Evolutionary conservation across 169 alveolate genomes (phyloP), one percentile per base, ranked within the genome.

Genomic region (Pseudocohnilembus persalinus): DNA sequence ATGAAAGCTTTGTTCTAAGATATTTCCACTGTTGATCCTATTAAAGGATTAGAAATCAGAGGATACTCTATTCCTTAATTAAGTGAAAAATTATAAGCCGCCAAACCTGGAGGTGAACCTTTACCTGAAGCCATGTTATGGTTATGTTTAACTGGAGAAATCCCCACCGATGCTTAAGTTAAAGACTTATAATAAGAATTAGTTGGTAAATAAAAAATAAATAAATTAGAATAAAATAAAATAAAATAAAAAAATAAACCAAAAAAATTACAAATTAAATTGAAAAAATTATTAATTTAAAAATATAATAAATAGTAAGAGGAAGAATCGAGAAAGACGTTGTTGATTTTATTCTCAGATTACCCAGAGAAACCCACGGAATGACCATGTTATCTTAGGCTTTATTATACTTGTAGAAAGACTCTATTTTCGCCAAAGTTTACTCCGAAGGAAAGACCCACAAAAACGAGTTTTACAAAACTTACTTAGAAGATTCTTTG

Each of bases 101-200:
- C 92, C 35, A 93, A 94, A 33, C 92, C 91, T 68, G 93, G 92
- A 27, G 73, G 35, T 1, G 93, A 96, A 87, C 99, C 99, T 28
- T 87, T 96, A 65, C 97, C 99, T n/a, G 99, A 98, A 91, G 97
- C 97, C 29, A 94, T 96, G 81, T 91, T 97, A 49, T 98, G 99
- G 99, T 93, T 96, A 27, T 93, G 98, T 34, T 88, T 97, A 86
- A 98, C 99, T 31, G 98, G 99, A 81, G 88, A 92, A 85, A 88
- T 86, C 78, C 94, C 96, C 34, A 80, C 86, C 25, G 73, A 86
- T 33, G 68, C 63, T 31, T 88, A 92, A 73, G 63, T 88, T 49
- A 81, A 80, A 15, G 90, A 88, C 31, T 81, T 94, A 34, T 63
- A 87, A 63, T 74, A 75, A 24, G 94, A 90, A 64, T 83, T 91